A percentile compares a stretch with the other conserved stretches of the same genome.
Conservation (phyloP, 2,329 filamentous ascomycete species). For the Colletotrichum costaricense region DNA sequence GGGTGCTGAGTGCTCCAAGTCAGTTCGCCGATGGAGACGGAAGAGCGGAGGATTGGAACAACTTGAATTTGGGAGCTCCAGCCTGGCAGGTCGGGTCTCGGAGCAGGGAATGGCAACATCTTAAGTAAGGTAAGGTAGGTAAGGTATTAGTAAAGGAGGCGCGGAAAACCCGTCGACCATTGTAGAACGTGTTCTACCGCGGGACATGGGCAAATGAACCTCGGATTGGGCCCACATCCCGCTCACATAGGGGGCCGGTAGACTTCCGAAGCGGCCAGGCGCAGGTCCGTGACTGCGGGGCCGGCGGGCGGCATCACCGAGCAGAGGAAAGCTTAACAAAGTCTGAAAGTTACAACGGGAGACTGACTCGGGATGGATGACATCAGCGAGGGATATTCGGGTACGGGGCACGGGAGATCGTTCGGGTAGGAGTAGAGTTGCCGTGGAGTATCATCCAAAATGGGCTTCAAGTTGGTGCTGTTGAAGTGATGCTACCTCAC, state of each 20-base stretch:
- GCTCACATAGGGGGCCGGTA: not conserved
- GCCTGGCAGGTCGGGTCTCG: too few relatives aligned
- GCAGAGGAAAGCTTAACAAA: not conserved
- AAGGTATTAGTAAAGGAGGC: too few relatives aligned
- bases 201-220: not conserved
- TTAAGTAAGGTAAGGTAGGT: too few relatives aligned
- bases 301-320: not conserved
- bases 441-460: not conserved
- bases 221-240: not conserved
- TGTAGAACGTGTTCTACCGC: not conserved
- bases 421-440: not conserved
- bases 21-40: too few relatives aligned
- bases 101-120: too few relatives aligned
- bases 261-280: not conserved
- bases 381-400: not conserved
- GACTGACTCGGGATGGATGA: constrained; percentile 14
- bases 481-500: not conserved
- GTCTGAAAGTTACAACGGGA: not conserved
- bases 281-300: not conserved
- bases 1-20: too few relatives aligned
- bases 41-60: too few relatives aligned
- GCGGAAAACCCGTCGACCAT: not conserved
- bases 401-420: not conserved
- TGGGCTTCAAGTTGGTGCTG: not conserved
- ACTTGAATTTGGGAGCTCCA: too few relatives aligned